phyloP scores from a whole-genome alignment of 2,329 filamentous ascomycete species.

The Apiospora arundinis region DNA sequence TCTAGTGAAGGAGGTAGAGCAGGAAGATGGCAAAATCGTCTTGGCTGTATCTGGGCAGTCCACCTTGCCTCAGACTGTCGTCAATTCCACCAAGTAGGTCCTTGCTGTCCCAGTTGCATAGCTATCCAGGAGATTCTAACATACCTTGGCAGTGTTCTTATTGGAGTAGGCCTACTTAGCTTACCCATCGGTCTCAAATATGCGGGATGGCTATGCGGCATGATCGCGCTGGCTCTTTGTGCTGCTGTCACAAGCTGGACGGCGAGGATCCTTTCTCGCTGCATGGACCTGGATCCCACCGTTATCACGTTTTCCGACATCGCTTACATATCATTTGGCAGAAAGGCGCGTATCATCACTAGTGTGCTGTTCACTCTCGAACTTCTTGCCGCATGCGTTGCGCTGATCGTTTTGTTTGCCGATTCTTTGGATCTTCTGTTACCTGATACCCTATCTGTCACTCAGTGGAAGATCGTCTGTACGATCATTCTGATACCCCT shows the following conservation, averaged over 20 bases:
- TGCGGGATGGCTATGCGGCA: conserved; percentile 85
- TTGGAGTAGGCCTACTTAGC: conserved; percentile 88
- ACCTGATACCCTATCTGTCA: conserved; percentile 68
- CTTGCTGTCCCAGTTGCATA: neutral
- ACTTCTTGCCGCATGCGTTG: conserved; percentile 86
- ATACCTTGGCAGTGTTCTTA: conserved; percentile 64
- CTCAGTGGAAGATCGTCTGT: conserved; percentile 86
- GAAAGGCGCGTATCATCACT: conserved; percentile 78
- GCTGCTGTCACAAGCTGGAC: conserved; percentile 85
- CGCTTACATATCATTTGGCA: conserved; percentile 88
- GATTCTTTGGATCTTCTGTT: conserved; percentile 85
- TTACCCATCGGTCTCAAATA: conserved; percentile 88
- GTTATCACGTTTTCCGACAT: conserved; percentile 95
- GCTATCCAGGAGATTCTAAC: conserved; percentile 20
- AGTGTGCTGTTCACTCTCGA: conserved; percentile 89
- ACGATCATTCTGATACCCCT: conserved; percentile 79
- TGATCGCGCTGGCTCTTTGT: conserved; percentile 75
- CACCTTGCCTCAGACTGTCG: conserved; percentile 93
- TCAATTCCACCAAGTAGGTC: conserved; percentile 85
- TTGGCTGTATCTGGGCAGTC: conserved; percentile 89
- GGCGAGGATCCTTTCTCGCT: conserved; percentile 82
- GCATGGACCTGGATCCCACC: conserved; percentile 82
- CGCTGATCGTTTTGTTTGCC: conserved; percentile 89
- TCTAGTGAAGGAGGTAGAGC: conserved; percentile 87
- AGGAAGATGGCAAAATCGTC: conserved; percentile 79